phyloP scores from a whole-genome alignment of 2,329 filamentous ascomycete species.

The Colletotrichum kahawae region DNA sequence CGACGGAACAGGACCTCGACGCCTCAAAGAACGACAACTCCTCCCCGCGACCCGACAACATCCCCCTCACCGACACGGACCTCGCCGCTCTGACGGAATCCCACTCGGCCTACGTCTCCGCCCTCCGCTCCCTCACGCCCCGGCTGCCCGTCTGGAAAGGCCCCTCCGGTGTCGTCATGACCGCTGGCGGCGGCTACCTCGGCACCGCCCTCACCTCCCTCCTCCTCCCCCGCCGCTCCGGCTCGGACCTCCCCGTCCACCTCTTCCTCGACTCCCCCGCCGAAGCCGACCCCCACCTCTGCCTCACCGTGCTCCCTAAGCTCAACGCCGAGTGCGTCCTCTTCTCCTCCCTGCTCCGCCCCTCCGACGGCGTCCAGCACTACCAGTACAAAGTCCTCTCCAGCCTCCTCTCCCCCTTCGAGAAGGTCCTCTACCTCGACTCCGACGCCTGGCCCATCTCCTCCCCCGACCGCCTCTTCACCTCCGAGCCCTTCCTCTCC shows the following conservation, averaged over 20 bases:
- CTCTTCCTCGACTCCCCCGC: slow-evolving; percentile 37
- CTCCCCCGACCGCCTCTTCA: slow-evolving; percentile 47
- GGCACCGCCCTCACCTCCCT: slow-evolving; percentile 55
- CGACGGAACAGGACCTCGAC: slow-evolving; percentile 11
- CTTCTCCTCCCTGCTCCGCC: slow-evolving; percentile 31
- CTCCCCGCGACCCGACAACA: slow-evolving; percentile 17
- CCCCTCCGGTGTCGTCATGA: slow-evolving; percentile 55
- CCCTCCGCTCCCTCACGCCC: slow-evolving; percentile 32
- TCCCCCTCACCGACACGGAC: not conserved
- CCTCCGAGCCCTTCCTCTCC: slow-evolving; percentile 54
- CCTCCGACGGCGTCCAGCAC: slow-evolving; percentile 34
- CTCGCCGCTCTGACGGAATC: not conserved
- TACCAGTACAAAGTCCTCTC: slow-evolving; percentile 64
- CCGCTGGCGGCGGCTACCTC: slow-evolving; percentile 51
- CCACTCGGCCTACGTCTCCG: slow-evolving; percentile 34
- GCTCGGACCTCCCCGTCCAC: slow-evolving; percentile 52
- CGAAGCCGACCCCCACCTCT: slow-evolving; percentile 35
- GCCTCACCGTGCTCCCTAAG: slow-evolving; percentile 31
- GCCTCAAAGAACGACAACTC: not conserved
- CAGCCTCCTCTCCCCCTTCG: slow-evolving; percentile 63
- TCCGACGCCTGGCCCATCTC: slow-evolving; percentile 57
- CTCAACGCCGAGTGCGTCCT: slow-evolving; percentile 37
- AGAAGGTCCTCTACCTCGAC: slow-evolving; percentile 64
- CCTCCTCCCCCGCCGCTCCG: slow-evolving; percentile 55
- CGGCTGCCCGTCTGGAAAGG: slow-evolving; percentile 32